Evolutionary conservation across 129 eudicot species (phyloP).

Genomic region (Heracleum sosnowskyi): DNA sequence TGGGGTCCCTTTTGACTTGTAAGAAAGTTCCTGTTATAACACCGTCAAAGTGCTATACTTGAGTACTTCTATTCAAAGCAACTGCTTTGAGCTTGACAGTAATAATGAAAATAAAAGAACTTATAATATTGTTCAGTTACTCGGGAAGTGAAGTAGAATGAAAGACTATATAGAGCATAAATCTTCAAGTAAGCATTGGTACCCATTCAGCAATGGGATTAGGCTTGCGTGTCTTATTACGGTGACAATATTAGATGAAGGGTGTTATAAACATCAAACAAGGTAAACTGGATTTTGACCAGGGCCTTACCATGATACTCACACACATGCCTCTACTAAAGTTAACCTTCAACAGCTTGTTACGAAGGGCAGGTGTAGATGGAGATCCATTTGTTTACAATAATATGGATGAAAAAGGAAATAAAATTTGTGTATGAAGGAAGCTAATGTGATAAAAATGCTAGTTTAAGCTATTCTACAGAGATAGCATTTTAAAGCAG

Average conservation of each 20-base stretch:
- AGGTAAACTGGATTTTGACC: too few relatives aligned
- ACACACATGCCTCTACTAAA: too few relatives aligned
- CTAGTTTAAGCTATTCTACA: neutral
- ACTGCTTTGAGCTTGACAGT: neutral
- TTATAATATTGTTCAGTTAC: neutral
- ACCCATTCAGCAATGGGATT: neutral
- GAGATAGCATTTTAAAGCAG: neutral
- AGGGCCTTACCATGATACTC: too few relatives aligned
- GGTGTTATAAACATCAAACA: neutral
- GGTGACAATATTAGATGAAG: neutral
- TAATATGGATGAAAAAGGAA: neutral
- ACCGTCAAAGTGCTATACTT: neutral
- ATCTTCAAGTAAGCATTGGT: neutral
- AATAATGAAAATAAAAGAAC: neutral
- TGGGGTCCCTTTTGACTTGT: neutral
- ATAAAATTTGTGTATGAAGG: neutral
- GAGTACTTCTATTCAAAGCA: neutral
- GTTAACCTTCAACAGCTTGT: too few relatives aligned
- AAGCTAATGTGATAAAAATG: neutral
- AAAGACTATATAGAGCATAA: neutral
- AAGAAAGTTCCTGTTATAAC: neutral
- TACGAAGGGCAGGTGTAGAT: neutral
- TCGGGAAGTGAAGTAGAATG: neutral
- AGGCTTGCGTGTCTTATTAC: neutral
- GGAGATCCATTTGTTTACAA: too few relatives aligned